These are phyloP conservation scores for Leccinellum luteum DNA, from an alignment of 768 basidiomycete species.

Conservation along the genomic window DNA sequence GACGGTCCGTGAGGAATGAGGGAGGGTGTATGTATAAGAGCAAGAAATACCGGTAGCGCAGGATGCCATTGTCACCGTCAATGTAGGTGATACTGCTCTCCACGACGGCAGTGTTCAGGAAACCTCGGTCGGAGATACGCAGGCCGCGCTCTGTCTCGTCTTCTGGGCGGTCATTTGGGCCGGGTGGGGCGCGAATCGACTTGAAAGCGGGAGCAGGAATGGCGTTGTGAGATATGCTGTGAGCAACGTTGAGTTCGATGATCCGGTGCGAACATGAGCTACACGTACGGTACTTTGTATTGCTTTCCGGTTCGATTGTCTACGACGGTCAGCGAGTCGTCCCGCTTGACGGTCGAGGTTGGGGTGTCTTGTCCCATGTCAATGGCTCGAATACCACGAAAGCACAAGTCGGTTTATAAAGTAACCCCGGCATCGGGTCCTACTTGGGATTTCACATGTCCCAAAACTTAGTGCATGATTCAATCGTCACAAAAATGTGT, in stretches of 20 bases:
- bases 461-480: not conserved
- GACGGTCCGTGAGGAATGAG: not conserved
- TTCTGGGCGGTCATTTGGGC: slow-evolving; percentile 66
- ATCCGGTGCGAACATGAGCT: not conserved
- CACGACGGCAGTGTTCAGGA: slow-evolving; percentile 80
- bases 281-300: slow-evolving; percentile 65
- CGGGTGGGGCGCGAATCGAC: slow-evolving; percentile 56
- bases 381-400: not conserved
- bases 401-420: not conserved
- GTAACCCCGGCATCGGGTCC: not conserved
- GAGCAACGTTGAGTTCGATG: not conserved
- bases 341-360: slow-evolving; percentile 14
- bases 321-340: slow-evolving; percentile 54
- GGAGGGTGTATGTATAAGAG: not conserved
- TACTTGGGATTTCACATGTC: not conserved
- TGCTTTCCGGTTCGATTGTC: slow-evolving; percentile 87
- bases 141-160: slow-evolving; percentile 82
- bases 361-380: slow-evolving; percentile 29
- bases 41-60: slow-evolving; percentile 64
- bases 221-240: slow-evolving; percentile 77
- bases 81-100: slow-evolving; percentile 85
- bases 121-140: slow-evolving; percentile 76
- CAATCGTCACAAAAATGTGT: too few species aligned
- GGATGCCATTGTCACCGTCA: slow-evolving; percentile 82
- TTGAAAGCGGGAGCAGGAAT: slow-evolving; percentile 83